phyloP scores from a whole-genome alignment of 164 flowering plant genomes.

The Paratinospora sagittata region DNA sequence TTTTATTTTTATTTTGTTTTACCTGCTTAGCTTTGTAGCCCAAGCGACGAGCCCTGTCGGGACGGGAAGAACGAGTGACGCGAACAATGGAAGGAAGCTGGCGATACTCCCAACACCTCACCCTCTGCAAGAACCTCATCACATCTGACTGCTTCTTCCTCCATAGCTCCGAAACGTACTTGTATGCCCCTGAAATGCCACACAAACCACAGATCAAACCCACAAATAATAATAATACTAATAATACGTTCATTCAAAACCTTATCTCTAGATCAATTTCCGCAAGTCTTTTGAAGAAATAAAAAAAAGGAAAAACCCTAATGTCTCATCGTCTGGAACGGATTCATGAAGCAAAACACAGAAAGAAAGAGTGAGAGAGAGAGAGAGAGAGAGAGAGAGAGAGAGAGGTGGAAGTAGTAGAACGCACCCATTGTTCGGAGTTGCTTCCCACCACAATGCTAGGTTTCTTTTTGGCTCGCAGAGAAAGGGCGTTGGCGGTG shows the following conservation, averaged over 20 bases:
- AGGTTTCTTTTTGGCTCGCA: constrained; percentile 6
- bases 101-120: constrained; percentile 75
- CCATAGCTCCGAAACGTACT: constrained; percentile 73
- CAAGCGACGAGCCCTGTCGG: constrained; percentile 40
- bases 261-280: too few relatives aligned
- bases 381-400: too few relatives aligned
- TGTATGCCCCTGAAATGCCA: constrained; percentile 66
- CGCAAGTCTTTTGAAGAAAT: too few relatives aligned
- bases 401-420: too few relatives aligned
- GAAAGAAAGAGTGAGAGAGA: neutral
- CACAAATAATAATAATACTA: too few relatives aligned
- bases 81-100: constrained; percentile 43
- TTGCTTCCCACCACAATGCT: neutral
- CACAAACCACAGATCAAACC: too few relatives aligned
- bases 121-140: constrained; percentile 76
- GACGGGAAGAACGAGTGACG: constrained; percentile 37
- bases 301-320: too few relatives aligned
- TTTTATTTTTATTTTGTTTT: neutral
- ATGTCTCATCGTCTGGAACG: too few relatives aligned
- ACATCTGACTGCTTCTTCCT: constrained; percentile 86
- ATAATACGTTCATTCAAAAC: too few relatives aligned
- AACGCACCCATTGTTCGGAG: constrained; percentile 11
- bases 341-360: neutral
- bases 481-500: neutral
- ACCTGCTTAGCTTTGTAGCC: constrained; percentile 56